A percentile compares a stretch with the other conserved stretches of the same genome.
Conservation (phyloP, 2,329 filamentous ascomycete species). For the Lasiodiplodia gonubiensis region DNA sequence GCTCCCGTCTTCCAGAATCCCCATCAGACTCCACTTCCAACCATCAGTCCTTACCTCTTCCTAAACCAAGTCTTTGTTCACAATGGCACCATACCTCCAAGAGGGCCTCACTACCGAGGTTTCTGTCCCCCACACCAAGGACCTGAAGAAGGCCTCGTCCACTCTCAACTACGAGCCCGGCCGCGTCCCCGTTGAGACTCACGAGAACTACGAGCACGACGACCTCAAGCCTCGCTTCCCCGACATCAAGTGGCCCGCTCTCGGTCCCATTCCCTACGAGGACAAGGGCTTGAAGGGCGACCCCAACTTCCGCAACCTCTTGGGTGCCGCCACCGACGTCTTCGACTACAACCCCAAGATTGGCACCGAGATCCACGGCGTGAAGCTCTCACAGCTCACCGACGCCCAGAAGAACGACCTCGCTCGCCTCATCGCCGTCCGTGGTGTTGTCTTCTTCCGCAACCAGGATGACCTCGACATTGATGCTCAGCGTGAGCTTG, state of each 20-base stretch:
- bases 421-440: constrained; percentile 58
- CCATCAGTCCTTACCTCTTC: not conserved
- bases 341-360: constrained; percentile 64
- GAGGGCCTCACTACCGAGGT: constrained; percentile 1
- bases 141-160: constrained; percentile 34
- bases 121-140: not conserved
- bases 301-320: constrained; percentile 59
- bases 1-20: constrained; percentile 14
- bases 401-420: constrained; percentile 61
- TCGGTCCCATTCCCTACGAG: constrained; percentile 56
- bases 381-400: constrained; percentile 57
- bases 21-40: not conserved
- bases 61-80: not conserved
- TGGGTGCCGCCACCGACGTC: constrained; percentile 58
- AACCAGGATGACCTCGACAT: constrained; percentile 61
- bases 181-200: constrained; percentile 51
- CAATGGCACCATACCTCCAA: constrained; percentile 29
- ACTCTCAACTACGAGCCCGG: constrained; percentile 55
- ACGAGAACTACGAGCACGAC: constrained; percentile 58
- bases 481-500: constrained; percentile 59
- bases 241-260: constrained; percentile 57
- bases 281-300: constrained; percentile 63
- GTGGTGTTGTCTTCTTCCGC: constrained; percentile 65
- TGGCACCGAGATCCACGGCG: constrained; percentile 59
- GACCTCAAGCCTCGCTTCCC: constrained; percentile 61